phyloP scores from a whole-genome alignment of 495 filamentous ascomycete species.

The Tuber aestivum region DNA sequence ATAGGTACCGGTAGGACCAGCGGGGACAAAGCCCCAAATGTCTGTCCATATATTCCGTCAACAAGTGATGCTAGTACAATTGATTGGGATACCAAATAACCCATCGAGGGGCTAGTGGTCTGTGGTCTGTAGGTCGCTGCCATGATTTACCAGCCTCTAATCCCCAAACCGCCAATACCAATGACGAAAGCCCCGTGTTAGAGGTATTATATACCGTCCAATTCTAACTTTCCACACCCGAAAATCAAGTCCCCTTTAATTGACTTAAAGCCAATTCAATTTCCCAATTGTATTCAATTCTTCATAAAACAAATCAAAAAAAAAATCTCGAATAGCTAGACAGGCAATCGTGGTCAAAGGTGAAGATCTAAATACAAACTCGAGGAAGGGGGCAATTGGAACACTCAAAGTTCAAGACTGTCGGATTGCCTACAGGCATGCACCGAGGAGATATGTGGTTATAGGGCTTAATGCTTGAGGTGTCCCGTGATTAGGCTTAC shows the following conservation, averaged over 20 bases:
- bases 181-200: neutral
- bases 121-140: neutral
- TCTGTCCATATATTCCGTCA: neutral
- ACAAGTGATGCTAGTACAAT: neutral
- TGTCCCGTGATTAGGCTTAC: too few relatives aligned
- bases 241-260: neutral
- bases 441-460: too few relatives aligned
- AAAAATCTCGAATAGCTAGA: neutral
- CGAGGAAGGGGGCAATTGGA: neutral
- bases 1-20: too few relatives aligned
- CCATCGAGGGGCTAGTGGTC: neutral
- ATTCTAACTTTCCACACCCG: neutral
- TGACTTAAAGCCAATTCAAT: neutral
- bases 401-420: slow-evolving; percentile 5
- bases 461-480: too few relatives aligned
- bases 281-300: neutral
- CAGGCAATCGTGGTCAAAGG: neutral
- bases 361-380: neutral
- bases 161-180: neutral
- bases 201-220: neutral
- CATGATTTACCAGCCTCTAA: neutral
- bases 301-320: neutral
- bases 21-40: neutral
- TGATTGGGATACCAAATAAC: neutral
- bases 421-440: too few relatives aligned